Conservation (phyloP, 108 stramenopile species). For the Skeletonema marinoi region DNA sequence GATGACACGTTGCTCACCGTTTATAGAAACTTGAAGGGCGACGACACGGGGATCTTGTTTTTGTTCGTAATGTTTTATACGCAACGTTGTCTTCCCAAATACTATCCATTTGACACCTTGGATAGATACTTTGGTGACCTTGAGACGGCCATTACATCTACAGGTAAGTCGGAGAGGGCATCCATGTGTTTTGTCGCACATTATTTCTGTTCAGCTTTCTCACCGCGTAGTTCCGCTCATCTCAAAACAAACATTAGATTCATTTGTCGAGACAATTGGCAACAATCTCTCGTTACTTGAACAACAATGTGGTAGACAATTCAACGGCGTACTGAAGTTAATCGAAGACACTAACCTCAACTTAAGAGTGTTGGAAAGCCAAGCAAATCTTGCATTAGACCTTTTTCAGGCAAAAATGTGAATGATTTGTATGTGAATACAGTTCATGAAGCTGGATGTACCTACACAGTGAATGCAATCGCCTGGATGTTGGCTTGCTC, state of each 20-base stretch:
- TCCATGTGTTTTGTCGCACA: not conserved
- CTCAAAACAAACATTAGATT: not conserved
- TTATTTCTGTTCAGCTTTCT: not conserved
- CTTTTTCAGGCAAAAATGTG: constrained; percentile 39
- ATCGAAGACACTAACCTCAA: constrained; percentile 33
- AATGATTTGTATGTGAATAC: constrained; percentile 47
- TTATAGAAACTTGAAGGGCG: constrained; percentile 31
- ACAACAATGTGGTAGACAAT: constrained; percentile 31
- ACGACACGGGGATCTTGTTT: constrained; percentile 26
- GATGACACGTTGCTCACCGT: constrained; percentile 40
- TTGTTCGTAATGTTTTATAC: constrained; percentile 33
- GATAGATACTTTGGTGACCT: constrained; percentile 34
- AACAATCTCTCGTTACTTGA: constrained; percentile 17
- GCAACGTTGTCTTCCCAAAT: constrained; percentile 27
- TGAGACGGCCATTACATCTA: constrained; percentile 35
- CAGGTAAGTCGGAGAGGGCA: not conserved
- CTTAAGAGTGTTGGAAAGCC: constrained; percentile 13
- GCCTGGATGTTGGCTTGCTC: constrained; percentile 47
- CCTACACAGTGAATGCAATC: constrained; percentile 38
- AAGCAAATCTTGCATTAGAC: constrained; percentile 19
- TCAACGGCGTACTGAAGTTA: constrained; percentile 10
- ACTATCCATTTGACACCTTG: constrained; percentile 32
- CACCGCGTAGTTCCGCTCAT: not conserved
- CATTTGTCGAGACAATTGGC: constrained; percentile 15
- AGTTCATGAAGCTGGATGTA: constrained; percentile 48